Conservation (phyloP, 495 filamentous ascomycete species). For the Viridothelium virens region DNA sequence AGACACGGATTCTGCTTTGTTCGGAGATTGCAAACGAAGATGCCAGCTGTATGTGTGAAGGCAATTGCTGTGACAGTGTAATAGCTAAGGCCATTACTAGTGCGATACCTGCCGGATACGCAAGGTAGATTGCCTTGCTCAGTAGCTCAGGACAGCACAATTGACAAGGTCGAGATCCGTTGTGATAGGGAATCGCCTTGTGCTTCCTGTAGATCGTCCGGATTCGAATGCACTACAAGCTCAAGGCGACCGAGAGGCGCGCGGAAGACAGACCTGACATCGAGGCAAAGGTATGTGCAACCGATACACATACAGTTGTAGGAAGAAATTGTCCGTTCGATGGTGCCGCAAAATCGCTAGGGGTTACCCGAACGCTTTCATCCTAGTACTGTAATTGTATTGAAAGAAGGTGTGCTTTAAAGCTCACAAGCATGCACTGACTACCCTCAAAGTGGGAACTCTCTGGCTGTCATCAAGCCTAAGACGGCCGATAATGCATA, state of each 20-base stretch:
- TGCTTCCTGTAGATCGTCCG: conserved; percentile 1
- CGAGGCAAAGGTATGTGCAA: conserved; percentile 7
- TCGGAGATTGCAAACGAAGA: not conserved
- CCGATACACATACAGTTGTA: not conserved
- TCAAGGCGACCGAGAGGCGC: conserved; percentile 2
- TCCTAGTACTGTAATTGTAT: too few relatives aligned
- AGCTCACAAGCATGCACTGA: not conserved
- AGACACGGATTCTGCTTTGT: conserved; percentile 1
- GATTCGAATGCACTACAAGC: conserved; percentile 1
- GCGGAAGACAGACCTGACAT: conserved; percentile 4
- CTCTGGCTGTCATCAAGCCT: not conserved
- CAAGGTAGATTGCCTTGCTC: conserved; percentile 1
- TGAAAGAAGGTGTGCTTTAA: not conserved
- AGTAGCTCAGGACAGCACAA: not conserved
- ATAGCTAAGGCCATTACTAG: conserved; percentile 1
- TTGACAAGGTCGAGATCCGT: conserved; percentile 5
- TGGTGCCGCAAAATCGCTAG: too few relatives aligned
- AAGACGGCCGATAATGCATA: not conserved
- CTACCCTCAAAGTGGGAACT: not conserved
- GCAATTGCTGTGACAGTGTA: not conserved
- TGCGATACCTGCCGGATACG: conserved; percentile 11
- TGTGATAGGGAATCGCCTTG: conserved; percentile 10
- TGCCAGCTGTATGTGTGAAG: conserved; percentile 10
- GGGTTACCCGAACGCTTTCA: too few relatives aligned
- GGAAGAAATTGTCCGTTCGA: too few relatives aligned